phyloP scores from a whole-genome alignment of 2,329 filamentous ascomycete species.

The Coniochaeta pulveracea region DNA sequence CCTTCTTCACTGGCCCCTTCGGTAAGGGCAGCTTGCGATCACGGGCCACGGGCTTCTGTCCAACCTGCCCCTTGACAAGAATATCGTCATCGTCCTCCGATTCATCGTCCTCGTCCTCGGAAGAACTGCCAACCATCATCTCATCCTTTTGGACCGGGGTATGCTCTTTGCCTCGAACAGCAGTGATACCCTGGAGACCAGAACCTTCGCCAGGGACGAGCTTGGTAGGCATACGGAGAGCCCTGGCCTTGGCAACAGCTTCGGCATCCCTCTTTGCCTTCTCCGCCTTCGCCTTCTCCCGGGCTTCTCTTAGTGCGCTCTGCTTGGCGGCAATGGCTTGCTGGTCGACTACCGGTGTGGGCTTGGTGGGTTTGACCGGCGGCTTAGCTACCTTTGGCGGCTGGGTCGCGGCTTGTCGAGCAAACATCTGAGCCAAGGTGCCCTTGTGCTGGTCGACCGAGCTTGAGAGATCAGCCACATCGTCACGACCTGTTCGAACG shows the following conservation, averaged over 20 bases:
- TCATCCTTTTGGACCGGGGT: conserved; percentile 57
- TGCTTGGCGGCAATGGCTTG: conserved; percentile 27
- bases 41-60: conserved; percentile 35
- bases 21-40: conserved; percentile 40
- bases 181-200: conserved; percentile 57
- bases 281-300: conserved; percentile 64
- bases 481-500: conserved; percentile 1
- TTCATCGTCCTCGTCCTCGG: conserved; percentile 63
- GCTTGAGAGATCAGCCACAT: not conserved
- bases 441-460: conserved; percentile 2
- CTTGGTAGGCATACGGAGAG: conserved; percentile 35
- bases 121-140: conserved; percentile 81
- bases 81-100: conserved; percentile 48
- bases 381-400: conserved; percentile 30
- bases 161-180: conserved; percentile 69
- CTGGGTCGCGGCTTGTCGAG: conserved; percentile 8
- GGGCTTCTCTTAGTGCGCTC: conserved; percentile 57
- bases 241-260: conserved; percentile 59
- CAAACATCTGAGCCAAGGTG: conserved; percentile 32
- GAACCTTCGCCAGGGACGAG: conserved; percentile 67
- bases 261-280: conserved; percentile 62
- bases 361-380: conserved; percentile 21
- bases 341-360: too few relatives aligned
- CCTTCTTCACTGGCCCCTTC: conserved; percentile 70
- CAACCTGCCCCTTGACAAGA: conserved; percentile 34